Percentiles rank a stretch among this genome's conserved stretches.
Conservation (phyloP, 305 asterid genomes). For the Plantago lanceolata region DNA sequence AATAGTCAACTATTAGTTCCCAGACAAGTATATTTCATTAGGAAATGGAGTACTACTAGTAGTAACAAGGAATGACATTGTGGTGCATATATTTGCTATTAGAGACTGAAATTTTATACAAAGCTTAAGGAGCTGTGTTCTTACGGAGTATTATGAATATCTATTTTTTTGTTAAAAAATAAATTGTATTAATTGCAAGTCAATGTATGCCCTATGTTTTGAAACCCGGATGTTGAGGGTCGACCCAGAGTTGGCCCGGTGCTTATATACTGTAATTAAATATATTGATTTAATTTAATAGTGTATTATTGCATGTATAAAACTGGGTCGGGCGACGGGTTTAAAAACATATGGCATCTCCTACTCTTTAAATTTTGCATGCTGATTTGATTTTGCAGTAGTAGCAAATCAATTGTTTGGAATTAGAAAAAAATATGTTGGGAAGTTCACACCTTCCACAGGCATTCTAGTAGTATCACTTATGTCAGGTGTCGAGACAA, state of each 20-base stretch:
- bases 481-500: conserved; percentile 19
- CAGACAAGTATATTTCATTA: conserved; percentile 9
- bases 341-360: background rate
- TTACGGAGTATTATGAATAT: background rate
- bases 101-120: conserved; percentile 1
- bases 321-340: too few species aligned
- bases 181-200: conserved; percentile 5
- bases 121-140: conserved; percentile 1
- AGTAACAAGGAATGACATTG: background rate
- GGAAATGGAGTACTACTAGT: background rate
- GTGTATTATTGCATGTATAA: too few species aligned
- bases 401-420: background rate
- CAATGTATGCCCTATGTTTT: too few species aligned
- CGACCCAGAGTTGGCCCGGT: too few species aligned
- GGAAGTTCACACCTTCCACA: conserved; percentile 14
- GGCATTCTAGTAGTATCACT: conserved; percentile 13
- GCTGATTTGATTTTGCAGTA: conserved; percentile 1
- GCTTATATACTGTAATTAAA: too few species aligned
- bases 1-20: conserved; percentile 13
- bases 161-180: background rate
- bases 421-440: background rate
- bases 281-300: too few species aligned
- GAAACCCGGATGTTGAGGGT: too few species aligned
- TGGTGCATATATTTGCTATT: conserved; percentile 7
- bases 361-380: background rate